phyloP scores from a whole-genome alignment of 2,329 filamentous ascomycete species.

The Sarocladiaceae sp. region DNA sequence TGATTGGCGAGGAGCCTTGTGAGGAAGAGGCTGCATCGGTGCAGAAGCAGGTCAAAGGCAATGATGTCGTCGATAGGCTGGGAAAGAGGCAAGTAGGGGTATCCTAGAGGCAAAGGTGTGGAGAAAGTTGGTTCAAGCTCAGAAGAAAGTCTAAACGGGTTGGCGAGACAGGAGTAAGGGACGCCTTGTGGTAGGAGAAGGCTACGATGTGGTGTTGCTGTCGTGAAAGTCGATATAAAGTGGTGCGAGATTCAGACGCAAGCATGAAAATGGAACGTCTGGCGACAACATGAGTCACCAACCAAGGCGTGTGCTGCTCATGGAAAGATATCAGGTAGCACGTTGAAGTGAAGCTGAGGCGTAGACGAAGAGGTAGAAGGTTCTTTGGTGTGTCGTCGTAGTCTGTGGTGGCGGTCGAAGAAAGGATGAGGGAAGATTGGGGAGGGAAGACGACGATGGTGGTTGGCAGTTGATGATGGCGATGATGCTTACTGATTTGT shows the following conservation, averaged over 20 bases:
- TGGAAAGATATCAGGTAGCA: neutral
- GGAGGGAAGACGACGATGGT: neutral
- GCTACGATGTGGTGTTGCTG: neutral
- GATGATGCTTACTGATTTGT: conserved; percentile 6
- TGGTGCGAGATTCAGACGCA: neutral
- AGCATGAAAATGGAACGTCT: neutral
- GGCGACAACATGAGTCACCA: conserved; percentile 1
- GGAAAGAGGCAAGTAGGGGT: conserved; percentile 2
- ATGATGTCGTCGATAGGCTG: conserved; percentile 6
- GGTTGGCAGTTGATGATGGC: neutral
- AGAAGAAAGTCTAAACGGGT: no score
- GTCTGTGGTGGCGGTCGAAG: neutral
- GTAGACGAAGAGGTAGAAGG: neutral
- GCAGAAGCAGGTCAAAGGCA: neutral
- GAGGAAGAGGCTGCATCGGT: conserved; percentile 1
- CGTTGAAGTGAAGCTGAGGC: neutral
- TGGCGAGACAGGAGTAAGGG: no score
- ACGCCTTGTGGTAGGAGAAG: no score
- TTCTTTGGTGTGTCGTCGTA: neutral
- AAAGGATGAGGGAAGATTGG: neutral
- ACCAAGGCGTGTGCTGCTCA: neutral
- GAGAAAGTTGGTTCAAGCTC: neutral
- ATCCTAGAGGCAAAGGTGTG: conserved; percentile 1
- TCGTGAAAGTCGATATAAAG: neutral
- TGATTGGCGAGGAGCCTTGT: neutral